Conservation (phyloP, 129 eudicot species). For the Solidago caesia region DNA sequence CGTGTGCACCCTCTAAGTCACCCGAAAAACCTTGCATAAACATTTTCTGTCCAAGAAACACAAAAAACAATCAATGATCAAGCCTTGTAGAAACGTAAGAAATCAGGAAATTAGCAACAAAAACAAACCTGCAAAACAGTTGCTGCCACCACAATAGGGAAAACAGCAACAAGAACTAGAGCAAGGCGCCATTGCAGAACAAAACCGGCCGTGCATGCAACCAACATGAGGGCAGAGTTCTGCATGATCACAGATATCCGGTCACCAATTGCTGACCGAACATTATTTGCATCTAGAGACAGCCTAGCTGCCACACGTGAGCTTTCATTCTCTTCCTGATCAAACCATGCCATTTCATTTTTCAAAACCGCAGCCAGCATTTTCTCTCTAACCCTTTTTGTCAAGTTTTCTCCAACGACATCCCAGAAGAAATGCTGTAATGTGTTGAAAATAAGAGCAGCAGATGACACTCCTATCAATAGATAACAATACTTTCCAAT, state of each 20-base stretch:
- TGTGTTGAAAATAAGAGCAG: constrained; percentile 84
- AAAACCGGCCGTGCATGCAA: constrained; percentile 92
- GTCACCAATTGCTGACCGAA: constrained; percentile 92
- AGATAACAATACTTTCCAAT: constrained; percentile 82
- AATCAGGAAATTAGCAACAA: background rate
- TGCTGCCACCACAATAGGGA: constrained; percentile 93
- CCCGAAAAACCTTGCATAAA: constrained; percentile 98
- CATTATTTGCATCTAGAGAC: constrained; percentile 86
- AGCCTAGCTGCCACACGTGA: constrained; percentile 83
- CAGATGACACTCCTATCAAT: constrained; percentile 81
- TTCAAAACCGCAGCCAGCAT: constrained; percentile 79
- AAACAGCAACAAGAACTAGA: constrained; percentile 90
- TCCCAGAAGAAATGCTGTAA: constrained; percentile 96
- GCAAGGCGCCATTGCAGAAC: constrained; percentile 97
- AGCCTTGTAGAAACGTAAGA: background rate
- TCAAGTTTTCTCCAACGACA: constrained; percentile 86
- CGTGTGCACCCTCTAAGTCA: constrained; percentile 91
- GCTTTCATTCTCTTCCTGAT: constrained; percentile 94
- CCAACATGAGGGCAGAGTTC: constrained; percentile 91
- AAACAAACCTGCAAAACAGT: constrained; percentile 84
- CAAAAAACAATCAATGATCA: background rate
- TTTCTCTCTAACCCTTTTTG: constrained; percentile 85
- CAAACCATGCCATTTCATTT: constrained; percentile 98
- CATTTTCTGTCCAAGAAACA: constrained; percentile 65
- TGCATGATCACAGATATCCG: constrained; percentile 92